Conservation (phyloP, 2,329 filamentous ascomycete genomes). For the Epicoccum nigrum region DNA sequence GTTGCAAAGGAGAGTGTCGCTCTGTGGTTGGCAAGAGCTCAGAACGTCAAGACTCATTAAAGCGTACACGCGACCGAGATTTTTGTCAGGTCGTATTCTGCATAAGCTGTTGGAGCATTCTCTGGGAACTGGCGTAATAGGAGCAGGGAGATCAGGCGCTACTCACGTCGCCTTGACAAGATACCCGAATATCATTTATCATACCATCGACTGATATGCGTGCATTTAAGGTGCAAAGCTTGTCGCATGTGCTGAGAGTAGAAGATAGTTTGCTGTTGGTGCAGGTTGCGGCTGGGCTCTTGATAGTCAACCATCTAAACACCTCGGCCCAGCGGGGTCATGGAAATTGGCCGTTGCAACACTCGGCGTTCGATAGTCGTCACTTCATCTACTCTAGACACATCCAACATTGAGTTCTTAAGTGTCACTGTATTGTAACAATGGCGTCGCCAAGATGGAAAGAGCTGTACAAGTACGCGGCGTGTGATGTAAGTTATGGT, state of each 20-base stretch:
- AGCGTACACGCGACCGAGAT: neutral
- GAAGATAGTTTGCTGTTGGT: neutral
- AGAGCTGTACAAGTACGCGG: slow-evolving; percentile 41
- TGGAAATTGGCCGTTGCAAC: slow-evolving; percentile 4
- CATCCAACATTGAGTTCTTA: neutral
- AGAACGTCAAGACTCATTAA: slow-evolving; percentile 42
- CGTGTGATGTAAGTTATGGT: slow-evolving; percentile 38
- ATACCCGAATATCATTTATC: slow-evolving; percentile 18
- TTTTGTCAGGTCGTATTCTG: neutral
- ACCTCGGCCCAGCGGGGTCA: slow-evolving; percentile 31
- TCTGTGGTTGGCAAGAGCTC: slow-evolving; percentile 59
- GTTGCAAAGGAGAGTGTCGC: slow-evolving; percentile 67
- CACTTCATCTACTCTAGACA: neutral
- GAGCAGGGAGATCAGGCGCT: slow-evolving; percentile 18
- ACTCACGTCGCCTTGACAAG: slow-evolving; percentile 11
- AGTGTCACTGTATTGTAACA: neutral
- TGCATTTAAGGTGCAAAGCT: no score
- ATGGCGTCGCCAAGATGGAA: slow-evolving; percentile 40
- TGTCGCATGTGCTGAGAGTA: no score
- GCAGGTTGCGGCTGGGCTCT: no score
- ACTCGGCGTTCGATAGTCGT: neutral
- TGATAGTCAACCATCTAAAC: neutral
- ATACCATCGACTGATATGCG: neutral
- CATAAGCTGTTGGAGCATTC: slow-evolving; percentile 1
- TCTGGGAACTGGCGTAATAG: slow-evolving; percentile 14